Base-by-base conservation (phyloP, 2,329 filamentous ascomycete genomes). In the Phymatotrichopsis omnivora region DNA sequence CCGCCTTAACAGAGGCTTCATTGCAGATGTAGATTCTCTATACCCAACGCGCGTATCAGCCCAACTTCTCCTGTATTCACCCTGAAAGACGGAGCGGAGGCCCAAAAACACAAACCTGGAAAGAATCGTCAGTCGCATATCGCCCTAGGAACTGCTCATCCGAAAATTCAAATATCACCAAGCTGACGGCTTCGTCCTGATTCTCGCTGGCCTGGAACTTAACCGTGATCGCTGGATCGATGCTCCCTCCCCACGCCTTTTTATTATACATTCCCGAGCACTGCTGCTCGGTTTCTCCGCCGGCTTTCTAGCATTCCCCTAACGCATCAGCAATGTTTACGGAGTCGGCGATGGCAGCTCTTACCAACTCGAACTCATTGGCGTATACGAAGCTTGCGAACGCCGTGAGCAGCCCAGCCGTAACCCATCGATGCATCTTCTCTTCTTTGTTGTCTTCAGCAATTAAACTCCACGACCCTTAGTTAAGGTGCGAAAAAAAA, bases 161-260 rank as follows among this genome's bases (percentile, higher is more conserved):
- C 56, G 74, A 78, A 85, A 87, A 98, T 66, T 98, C 89, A 63
- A 94, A 98, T 53, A 98, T 80, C 41, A 54, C 42, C 27, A 55
- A 24, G 32, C 42, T 47, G 7, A 56, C 40, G 27, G 80, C 74
- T 40, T 83, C 76, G 44, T 78, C 76, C 62, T 91, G 73, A 63
- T 85, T 80, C 84, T 93, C 54, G 23, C 23, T 41, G 10, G 25
- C 17, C 17, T 31, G 19, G 43, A 80, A 78, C 56, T 73, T 79
- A 59, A 75, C 71, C 47, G 76, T 65, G 57, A 82, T 80, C 63
- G 74, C 80, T 4, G 78, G 78, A 54, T 81, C 75, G 25, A 74
- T 65, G 53, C 67, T 68, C 47, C 78, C 78, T 53, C 77, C 78
- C 78, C 78, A 82, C 22, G 75, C 68, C 59, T 78, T 79, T 60